Percentiles rank a stretch among this genome's conserved stretches.
phyloP scores from a whole-genome alignment of 352 stramenopile genomes.

The Globisporangium emineosum region DNA sequence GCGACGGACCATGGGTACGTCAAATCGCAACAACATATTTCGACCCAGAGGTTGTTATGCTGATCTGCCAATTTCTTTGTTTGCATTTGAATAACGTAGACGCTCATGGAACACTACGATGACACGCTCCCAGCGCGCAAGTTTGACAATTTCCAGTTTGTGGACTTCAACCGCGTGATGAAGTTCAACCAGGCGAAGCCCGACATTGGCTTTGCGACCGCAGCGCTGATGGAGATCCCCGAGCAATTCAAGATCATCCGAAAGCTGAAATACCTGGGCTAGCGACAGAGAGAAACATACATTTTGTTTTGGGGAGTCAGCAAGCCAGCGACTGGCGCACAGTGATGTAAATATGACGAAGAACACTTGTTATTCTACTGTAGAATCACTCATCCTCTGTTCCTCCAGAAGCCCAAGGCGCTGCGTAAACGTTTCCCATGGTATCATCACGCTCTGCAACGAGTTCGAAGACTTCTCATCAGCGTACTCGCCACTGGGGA shows the following conservation, averaged over 20 bases:
- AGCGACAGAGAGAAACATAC: neutral
- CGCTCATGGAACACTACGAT: slow-evolving; percentile 67
- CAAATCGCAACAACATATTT: neutral
- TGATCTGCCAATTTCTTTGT: neutral
- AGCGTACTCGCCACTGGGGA: neutral
- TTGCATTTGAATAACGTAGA: slow-evolving; percentile 16
- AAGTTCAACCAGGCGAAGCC: slow-evolving; percentile 45
- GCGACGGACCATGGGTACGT: slow-evolving; percentile 66
- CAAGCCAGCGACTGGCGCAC: neutral
- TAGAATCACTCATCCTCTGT: neutral
- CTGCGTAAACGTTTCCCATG: slow-evolving; percentile 21
- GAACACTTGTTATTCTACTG: neutral
- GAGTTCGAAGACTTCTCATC: neutral
- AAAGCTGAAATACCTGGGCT: slow-evolving; percentile 33
- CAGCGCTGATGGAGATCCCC: slow-evolving; percentile 67
- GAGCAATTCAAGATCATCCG: slow-evolving; percentile 58
- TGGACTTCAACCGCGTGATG: slow-evolving; percentile 59
- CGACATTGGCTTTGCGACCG: slow-evolving; percentile 60
- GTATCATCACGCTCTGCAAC: slow-evolving; percentile 3
- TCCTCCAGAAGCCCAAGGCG: slow-evolving; percentile 14
- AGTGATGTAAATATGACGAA: neutral
- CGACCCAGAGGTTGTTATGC: neutral
- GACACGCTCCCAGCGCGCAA: slow-evolving; percentile 45
- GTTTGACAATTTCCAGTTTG: slow-evolving; percentile 84
- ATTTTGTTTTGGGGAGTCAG: neutral